Percentiles rank a stretch among this genome's conserved stretches.
phyloP scores from a whole-genome alignment of 768 basidiomycete genomes.

The Hirschioporus abietinus region DNA sequence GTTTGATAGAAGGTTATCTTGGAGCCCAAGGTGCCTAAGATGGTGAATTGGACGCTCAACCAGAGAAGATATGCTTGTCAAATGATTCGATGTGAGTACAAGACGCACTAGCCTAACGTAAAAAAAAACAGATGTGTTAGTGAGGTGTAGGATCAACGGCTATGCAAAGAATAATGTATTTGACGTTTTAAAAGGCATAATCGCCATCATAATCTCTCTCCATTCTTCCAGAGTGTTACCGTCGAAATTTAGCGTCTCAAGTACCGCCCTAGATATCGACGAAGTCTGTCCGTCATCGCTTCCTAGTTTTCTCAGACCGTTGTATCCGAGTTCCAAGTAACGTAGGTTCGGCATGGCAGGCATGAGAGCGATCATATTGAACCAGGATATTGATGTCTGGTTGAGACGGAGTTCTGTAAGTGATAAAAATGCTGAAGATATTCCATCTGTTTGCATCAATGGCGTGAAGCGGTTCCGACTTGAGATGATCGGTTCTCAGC shows the following conservation, averaged over 20 bases:
- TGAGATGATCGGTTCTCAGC: constrained; percentile 12
- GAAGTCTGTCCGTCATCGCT: background rate
- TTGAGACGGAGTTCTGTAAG: constrained; percentile 71
- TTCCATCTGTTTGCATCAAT: constrained; percentile 24
- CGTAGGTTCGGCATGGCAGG: constrained; percentile 48
- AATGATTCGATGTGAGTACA: constrained; percentile 58
- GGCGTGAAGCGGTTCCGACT: constrained; percentile 66
- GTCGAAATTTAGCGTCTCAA: constrained; percentile 65
- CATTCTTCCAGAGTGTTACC: constrained; percentile 59
- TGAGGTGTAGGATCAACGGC: background rate
- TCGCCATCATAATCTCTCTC: constrained; percentile 39
- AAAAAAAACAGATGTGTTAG: constrained; percentile 8
- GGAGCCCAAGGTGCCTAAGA: constrained; percentile 58
- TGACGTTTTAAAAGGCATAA: constrained; percentile 44
- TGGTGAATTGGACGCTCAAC: constrained; percentile 23
- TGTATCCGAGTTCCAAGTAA: constrained; percentile 67
- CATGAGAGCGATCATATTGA: constrained; percentile 49
- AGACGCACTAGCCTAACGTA: constrained; percentile 53
- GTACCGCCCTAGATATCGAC: constrained; percentile 16
- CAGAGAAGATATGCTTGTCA: constrained; percentile 21
- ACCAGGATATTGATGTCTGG: constrained; percentile 67
- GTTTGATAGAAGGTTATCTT: constrained; percentile 48
- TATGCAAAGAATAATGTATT: constrained; percentile 3
- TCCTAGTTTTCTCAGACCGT: constrained; percentile 39
- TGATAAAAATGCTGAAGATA: constrained; percentile 39